phyloP scores from a whole-genome alignment of 1,139 yeast species.

The Sugiyamaella grinbergsii region DNA sequence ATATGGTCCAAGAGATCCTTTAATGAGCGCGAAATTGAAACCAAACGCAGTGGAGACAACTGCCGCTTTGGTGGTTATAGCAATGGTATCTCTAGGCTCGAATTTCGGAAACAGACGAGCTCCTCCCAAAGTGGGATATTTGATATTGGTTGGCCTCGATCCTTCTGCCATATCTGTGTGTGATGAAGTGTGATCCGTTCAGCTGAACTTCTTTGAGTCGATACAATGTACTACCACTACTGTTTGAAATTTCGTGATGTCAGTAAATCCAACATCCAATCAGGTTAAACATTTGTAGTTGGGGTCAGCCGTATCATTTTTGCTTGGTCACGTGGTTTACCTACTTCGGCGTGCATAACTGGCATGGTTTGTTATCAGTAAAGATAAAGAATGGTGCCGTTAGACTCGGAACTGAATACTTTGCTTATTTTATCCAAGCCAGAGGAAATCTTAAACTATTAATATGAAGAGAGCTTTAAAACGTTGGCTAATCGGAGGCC shows the following conservation, averaged over 20 bases:
- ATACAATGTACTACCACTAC: neutral
- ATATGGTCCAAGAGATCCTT: constrained; percentile 45
- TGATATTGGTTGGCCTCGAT: constrained; percentile 23
- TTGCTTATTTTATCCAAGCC: too few relatives aligned
- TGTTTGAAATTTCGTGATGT: constrained; percentile 11
- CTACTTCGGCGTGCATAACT: neutral
- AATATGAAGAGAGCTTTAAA: neutral
- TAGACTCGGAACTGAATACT: too few relatives aligned
- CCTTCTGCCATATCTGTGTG: constrained; percentile 13
- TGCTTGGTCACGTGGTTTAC: constrained; percentile 5
- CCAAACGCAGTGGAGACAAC: constrained; percentile 47
- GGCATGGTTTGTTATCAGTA: constrained; percentile 10
- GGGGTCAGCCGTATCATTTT: constrained; percentile 3
- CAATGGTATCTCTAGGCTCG: constrained; percentile 50
- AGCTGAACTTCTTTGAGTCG: too few relatives aligned
- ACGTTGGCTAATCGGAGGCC: neutral
- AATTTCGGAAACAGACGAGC: constrained; percentile 31
- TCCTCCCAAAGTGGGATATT: constrained; percentile 22
- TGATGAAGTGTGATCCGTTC: neutral
- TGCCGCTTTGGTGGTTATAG: constrained; percentile 47
- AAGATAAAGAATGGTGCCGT: constrained; percentile 8
- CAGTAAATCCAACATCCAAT: constrained; percentile 9
- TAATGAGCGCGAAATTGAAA: constrained; percentile 45
- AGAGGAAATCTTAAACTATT: constrained; percentile 1
- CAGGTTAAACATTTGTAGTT: constrained; percentile 2